Conservation (phyloP, 176 grass and related monocot species). For the Tuctoria greenei region DNA sequence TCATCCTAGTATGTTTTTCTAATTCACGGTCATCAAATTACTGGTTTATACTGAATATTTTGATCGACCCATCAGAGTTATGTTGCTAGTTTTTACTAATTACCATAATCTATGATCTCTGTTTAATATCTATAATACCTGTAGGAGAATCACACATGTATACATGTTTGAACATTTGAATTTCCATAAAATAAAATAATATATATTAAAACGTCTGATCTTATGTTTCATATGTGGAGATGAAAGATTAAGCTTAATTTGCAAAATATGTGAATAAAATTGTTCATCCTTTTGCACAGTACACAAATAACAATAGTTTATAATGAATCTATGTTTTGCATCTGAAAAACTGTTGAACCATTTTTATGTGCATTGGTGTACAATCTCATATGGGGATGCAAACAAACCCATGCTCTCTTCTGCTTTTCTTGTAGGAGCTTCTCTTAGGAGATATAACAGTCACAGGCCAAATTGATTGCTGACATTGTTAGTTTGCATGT, state of each 20-base stretch:
- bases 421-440: no score
- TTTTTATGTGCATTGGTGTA: no score
- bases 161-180: neutral
- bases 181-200: neutral
- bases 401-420: no score
- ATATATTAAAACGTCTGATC: neutral
- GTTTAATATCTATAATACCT: neutral
- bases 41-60: neutral
- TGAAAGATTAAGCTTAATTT: neutral
- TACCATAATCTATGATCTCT: neutral
- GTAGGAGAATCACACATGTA: constrained; percentile 9
- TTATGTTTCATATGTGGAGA: neutral
- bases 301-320: neutral
- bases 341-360: no score
- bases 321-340: neutral
- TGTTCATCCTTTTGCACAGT: neutral
- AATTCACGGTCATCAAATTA: constrained; percentile 15
- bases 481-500: constrained; percentile 1
- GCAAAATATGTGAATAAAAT: neutral
- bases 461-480: neutral
- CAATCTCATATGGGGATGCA: no score
- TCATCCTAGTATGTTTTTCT: constrained; percentile 35
- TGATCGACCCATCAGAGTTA: constrained; percentile 18
- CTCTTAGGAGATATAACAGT: neutral
- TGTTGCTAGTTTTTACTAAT: constrained; percentile 1